Conservation (phyloP, 2,329 filamentous ascomycete genomes). For the Colletotrichum sojae region DNA sequence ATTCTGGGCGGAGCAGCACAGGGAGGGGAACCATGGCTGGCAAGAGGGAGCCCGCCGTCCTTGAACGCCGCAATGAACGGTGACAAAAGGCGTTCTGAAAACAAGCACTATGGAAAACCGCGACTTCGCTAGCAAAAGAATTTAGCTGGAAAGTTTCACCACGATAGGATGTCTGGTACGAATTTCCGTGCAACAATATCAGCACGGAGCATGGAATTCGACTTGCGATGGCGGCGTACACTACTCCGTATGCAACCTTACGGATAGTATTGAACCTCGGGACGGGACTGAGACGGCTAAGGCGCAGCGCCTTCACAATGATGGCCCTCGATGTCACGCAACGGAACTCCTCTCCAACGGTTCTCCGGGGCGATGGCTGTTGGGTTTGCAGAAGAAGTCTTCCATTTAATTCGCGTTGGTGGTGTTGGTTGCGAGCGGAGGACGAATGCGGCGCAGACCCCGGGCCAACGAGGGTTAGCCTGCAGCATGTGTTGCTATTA, state of each 20-base stretch:
- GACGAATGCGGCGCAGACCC: constrained; percentile 17
- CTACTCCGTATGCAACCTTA: no score
- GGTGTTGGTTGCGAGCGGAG: constrained; percentile 3
- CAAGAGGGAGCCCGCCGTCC: neutral
- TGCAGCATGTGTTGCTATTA: no score
- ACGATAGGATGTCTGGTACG: no score
- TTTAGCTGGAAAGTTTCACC: no score
- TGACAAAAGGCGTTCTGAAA: no score
- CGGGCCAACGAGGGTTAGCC: no score
- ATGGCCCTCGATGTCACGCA: constrained; percentile 17
- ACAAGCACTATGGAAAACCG: no score
- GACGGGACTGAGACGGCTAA: constrained; percentile 4
- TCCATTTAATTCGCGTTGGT: neutral
- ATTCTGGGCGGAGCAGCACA: neutral
- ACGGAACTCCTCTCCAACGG: constrained; percentile 4
- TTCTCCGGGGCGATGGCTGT: neutral
- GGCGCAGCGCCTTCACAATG: constrained; percentile 8
- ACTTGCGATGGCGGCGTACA: no score
- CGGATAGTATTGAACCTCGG: neutral
- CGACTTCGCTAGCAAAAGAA: no score
- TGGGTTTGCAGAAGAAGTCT: neutral
- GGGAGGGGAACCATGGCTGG: neutral
- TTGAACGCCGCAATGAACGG: neutral
- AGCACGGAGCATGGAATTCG: no score
- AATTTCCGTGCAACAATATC: no score